phyloP scores from a whole-genome alignment of 768 basidiomycete species.

The Phaffia australis region DNA sequence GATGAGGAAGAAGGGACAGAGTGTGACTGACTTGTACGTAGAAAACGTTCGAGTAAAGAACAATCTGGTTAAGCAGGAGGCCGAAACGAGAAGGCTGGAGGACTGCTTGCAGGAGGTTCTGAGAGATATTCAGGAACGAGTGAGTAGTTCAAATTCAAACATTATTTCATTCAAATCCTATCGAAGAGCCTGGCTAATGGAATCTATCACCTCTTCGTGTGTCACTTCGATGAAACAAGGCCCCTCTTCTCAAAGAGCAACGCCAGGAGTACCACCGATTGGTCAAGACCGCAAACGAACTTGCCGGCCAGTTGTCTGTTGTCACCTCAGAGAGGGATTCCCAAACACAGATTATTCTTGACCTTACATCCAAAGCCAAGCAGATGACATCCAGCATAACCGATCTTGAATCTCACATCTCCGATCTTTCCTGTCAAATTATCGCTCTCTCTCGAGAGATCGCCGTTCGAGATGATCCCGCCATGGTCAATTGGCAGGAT shows the following conservation, averaged over 20 bases:
- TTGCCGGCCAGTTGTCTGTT: slow-evolving; percentile 66
- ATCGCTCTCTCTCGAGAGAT: slow-evolving; percentile 67
- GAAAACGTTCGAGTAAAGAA: slow-evolving; percentile 80
- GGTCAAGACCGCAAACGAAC: slow-evolving; percentile 63
- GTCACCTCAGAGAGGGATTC: slow-evolving; percentile 66
- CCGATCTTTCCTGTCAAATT: slow-evolving; percentile 74
- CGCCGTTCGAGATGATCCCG: slow-evolving; percentile 69
- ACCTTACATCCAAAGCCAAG: slow-evolving; percentile 32
- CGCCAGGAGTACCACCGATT: slow-evolving; percentile 77
- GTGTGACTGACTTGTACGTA: slow-evolving; percentile 86
- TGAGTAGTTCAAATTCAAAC: slow-evolving; percentile 39
- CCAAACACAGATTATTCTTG: slow-evolving; percentile 48
- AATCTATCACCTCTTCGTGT: neutral
- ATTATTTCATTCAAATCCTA: neutral
- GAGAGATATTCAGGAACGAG: slow-evolving; percentile 81
- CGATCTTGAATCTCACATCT: slow-evolving; percentile 61
- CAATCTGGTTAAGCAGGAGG: slow-evolving; percentile 61
- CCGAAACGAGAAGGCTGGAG: slow-evolving; percentile 77
- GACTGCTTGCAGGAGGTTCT: slow-evolving; percentile 66
- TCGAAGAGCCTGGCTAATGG: neutral
- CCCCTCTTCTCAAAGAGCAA: slow-evolving; percentile 81
- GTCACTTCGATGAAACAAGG: slow-evolving; percentile 44
- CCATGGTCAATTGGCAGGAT: slow-evolving; percentile 52
- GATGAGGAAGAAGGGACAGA: slow-evolving; percentile 67
- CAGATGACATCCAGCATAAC: slow-evolving; percentile 33